A percentile compares a stretch with the other conserved stretches of the same genome.
These are phyloP conservation scores for Pulveroboletus frians DNA, from an alignment of 768 basidiomycete genomes.

Conservation along the genomic window DNA sequence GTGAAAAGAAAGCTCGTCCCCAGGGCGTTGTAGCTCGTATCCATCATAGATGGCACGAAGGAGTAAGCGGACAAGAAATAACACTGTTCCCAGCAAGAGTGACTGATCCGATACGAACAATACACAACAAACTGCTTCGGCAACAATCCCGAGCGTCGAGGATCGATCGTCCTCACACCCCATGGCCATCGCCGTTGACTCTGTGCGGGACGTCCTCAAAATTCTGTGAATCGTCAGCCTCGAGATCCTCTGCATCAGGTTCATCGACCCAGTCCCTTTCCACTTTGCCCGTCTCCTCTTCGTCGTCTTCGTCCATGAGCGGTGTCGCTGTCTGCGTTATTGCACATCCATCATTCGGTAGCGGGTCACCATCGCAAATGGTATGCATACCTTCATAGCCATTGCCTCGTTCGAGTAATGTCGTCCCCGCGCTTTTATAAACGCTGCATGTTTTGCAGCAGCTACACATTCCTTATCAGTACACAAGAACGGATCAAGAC, in stretches of 20 bases:
- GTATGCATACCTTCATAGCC: conserved; percentile 73
- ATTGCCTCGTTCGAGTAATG: conserved; percentile 91
- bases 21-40: background rate
- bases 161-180: conserved; percentile 3
- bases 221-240: background rate
- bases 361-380: background rate
- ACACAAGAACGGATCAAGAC: background rate
- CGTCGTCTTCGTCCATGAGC: conserved; percentile 62
- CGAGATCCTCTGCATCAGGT: conserved; percentile 11
- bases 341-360: conserved; percentile 1
- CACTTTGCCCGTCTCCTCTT: conserved; percentile 6
- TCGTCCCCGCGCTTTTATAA: conserved; percentile 72
- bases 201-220: background rate
- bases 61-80: background rate
- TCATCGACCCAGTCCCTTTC: conserved; percentile 1
- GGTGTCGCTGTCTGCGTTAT: conserved; percentile 53
- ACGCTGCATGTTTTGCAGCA: conserved; percentile 75
- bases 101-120: background rate
- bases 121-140: background rate
- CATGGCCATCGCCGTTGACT: conserved; percentile 23
- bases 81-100: background rate
- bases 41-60: background rate
- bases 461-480: conserved; percentile 39
- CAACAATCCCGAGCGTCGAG: background rate
- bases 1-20: background rate